Evolutionary conservation across 345 rosid species (phyloP), one percentile per base, ranked within the genome.

Genomic region (Odontarrhena argentea): DNA sequence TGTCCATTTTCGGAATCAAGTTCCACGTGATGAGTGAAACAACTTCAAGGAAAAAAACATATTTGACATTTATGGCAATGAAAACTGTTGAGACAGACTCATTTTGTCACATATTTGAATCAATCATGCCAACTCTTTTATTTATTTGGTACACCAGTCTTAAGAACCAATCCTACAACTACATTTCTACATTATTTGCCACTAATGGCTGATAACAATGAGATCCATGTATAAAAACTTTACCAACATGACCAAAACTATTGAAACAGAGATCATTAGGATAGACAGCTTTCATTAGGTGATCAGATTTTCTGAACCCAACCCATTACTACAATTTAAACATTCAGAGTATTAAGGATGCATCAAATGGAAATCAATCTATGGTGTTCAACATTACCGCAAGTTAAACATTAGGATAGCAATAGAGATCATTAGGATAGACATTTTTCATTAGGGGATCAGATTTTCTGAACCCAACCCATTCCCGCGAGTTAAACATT

Each of bases 1-100:
- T 51, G 22, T 47, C 59, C 26, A 55, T 18, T 40, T 41, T 63
- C 22, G 37, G 41, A 4, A 50, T 58, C 61, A 72, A 65, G 61
- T 65, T 57, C 43, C 76, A 65, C 54, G 71, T 72, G 76, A 65
- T 65, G 55, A 59, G 41, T 35, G 48, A 1, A 57, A 24, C 51
- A 9, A 8, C 8, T 18, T 38, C 44, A 55, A 41, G 44, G 32
- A 32, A 35, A 38, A 0, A 57, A 49, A 60, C 50, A 34, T 40
- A 13, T 12, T 42, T n/a, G 60, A 64, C 53, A 32, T 56, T 72
- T 56, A 65, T 65, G 8, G 60, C 45, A 26, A 50, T 50, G 60
- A 57, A 71, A 56, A 56, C 30, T 55, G 56, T 34, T n/a, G 26
- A 41, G 25, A 48, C 41, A 72, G 40, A 50, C 66, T 49, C 34